Evolutionary conservation across 305 asterid genomes (phyloP).

Genomic region (Fraxinus angustifolia): DNA sequence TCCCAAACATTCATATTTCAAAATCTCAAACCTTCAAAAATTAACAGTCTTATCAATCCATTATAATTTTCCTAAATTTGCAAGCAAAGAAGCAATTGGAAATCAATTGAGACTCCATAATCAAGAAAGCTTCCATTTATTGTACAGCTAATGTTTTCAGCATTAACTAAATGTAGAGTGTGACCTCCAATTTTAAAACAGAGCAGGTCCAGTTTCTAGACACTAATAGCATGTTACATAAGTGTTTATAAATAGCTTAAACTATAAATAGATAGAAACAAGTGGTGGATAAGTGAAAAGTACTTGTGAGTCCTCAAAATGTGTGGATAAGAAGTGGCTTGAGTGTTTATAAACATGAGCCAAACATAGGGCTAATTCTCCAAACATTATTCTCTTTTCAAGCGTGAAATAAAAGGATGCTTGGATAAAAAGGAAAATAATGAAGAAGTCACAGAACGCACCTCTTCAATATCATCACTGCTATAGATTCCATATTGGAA

Average conservation of each 20-base stretch:
- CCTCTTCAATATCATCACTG: slow-evolving; percentile 73
- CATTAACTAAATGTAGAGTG: background rate
- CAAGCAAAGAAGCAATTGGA: background rate
- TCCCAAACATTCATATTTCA: background rate
- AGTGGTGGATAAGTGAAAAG: slow-evolving; percentile 31
- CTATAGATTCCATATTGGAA: slow-evolving; percentile 83
- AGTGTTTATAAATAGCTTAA: background rate
- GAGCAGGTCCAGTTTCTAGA: background rate
- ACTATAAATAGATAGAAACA: background rate
- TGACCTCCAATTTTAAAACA: background rate
- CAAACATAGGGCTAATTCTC: background rate
- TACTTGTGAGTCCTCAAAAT: slow-evolving; percentile 74
- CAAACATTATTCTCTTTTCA: background rate
- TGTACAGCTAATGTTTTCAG: background rate
- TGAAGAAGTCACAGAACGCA: slow-evolving; percentile 21
- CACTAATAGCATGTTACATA: background rate
- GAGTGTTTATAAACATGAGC: background rate
- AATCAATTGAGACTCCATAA: background rate
- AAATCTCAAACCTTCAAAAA: background rate
- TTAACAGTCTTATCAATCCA: background rate
- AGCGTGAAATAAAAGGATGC: background rate
- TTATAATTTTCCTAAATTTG: background rate
- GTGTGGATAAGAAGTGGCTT: slow-evolving; percentile 18
- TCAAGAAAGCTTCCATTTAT: background rate
- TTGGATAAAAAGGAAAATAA: background rate